A percentile compares a stretch with the other conserved stretches of the same genome.
phyloP scores from a whole-genome alignment of 192 early-diverging fungal genomes.

The Rhizoclosmatium sp. region DNA sequence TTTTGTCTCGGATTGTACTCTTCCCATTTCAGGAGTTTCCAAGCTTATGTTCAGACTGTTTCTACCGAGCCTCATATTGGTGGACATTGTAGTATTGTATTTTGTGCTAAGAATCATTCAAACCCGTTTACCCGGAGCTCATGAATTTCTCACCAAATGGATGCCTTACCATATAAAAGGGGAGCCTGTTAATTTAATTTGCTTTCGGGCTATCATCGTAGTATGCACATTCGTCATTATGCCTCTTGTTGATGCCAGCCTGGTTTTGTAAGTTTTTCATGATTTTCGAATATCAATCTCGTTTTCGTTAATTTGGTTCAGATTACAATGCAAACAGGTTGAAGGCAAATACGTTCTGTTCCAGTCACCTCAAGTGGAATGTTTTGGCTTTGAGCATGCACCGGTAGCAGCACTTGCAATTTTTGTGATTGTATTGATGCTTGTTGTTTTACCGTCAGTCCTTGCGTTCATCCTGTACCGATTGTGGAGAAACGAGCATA shows the following conservation, averaged over 20 bases:
- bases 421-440: slow-evolving; percentile 23
- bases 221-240: slow-evolving; percentile 34
- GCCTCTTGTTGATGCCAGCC: slow-evolving; percentile 32
- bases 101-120: slow-evolving; percentile 10
- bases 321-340: slow-evolving; percentile 26
- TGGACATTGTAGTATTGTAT: slow-evolving; percentile 27
- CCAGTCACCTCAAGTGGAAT: not conserved
- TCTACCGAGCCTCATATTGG: slow-evolving; percentile 18
- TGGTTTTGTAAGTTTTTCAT: not conserved
- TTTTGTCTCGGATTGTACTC: slow-evolving; percentile 30
- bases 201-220: slow-evolving; percentile 14
- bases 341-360: slow-evolving; percentile 17
- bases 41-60: slow-evolving; percentile 35
- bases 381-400: slow-evolving; percentile 1
- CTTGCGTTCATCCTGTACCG: slow-evolving; percentile 7
- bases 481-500: not conserved
- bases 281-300: not conserved
- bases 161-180: slow-evolving; percentile 34
- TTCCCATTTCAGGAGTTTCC: slow-evolving; percentile 15
- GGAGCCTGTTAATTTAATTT: slow-evolving; percentile 25
- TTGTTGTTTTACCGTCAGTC: not conserved
- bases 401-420: slow-evolving; percentile 21
- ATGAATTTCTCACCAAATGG: not conserved
- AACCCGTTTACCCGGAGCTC: not conserved
- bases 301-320: not conserved